Conservation (phyloP, 495 filamentous ascomycete species). For the Paragyromitra xinjiangensis region DNA sequence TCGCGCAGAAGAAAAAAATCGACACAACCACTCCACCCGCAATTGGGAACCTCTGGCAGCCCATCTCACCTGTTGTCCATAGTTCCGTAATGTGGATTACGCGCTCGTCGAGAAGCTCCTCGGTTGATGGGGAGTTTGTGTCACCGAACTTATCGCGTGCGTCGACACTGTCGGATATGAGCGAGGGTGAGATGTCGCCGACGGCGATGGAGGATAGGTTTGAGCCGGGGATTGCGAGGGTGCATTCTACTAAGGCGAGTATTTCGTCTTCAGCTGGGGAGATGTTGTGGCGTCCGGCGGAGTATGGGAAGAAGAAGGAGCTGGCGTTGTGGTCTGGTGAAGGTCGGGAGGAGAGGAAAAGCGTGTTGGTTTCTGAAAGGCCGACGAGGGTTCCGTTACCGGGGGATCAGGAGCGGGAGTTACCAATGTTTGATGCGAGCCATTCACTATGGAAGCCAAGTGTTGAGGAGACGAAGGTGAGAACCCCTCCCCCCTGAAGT, state of each 20-base stretch:
- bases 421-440: slow-evolving; percentile 26
- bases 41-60: slow-evolving; percentile 39
- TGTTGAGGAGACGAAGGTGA: slow-evolving; percentile 20
- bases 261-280: slow-evolving; percentile 41
- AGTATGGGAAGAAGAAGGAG: slow-evolving; percentile 9
- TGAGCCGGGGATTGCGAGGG: slow-evolving; percentile 25
- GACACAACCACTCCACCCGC: neutral
- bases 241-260: slow-evolving; percentile 45
- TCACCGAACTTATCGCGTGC: slow-evolving; percentile 30
- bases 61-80: neutral
- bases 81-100: slow-evolving; percentile 41
- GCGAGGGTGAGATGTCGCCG: slow-evolving; percentile 35
- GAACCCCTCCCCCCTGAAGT: neutral
- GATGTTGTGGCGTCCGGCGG: slow-evolving; percentile 24
- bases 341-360: neutral
- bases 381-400: slow-evolving; percentile 5
- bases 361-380: slow-evolving; percentile 5
- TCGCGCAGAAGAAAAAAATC: slow-evolving; percentile 26
- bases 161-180: slow-evolving; percentile 47
- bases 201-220: slow-evolving; percentile 25
- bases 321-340: slow-evolving; percentile 24
- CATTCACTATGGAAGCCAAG: slow-evolving; percentile 32
- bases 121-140: slow-evolving; percentile 18
- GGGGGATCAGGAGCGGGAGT: slow-evolving; percentile 12
- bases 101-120: slow-evolving; percentile 28